Evolutionary conservation across 306 rosid species (phyloP).

Genomic region (Cicer cuneatum): DNA sequence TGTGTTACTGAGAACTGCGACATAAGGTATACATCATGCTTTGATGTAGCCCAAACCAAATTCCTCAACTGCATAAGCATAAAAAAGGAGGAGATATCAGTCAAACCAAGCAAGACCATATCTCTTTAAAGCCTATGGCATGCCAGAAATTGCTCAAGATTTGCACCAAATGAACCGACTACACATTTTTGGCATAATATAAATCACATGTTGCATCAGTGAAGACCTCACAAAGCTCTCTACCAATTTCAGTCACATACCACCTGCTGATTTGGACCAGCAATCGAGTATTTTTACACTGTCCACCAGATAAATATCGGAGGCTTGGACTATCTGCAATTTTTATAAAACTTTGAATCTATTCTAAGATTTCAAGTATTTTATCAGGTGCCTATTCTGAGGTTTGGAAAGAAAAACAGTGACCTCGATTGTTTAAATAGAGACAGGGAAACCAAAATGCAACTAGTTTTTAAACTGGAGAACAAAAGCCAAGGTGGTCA

Average conservation of each 20-base stretch:
- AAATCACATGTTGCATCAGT: neutral
- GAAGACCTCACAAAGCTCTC: slow-evolving; percentile 5
- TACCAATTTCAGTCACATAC: neutral
- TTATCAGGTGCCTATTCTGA: neutral
- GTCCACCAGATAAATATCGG: slow-evolving; percentile 6
- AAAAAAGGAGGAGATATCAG: slow-evolving; percentile 31
- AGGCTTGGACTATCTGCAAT: neutral
- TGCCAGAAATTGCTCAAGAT: slow-evolving; percentile 18
- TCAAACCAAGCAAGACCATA: slow-evolving; percentile 10
- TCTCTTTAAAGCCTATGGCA: slow-evolving; percentile 30
- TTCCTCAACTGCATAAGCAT: slow-evolving; percentile 74
- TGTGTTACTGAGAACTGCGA: slow-evolving; percentile 70
- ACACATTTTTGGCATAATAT: slow-evolving; percentile 21
- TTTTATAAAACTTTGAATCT: neutral
- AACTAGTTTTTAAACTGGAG: slow-evolving; percentile 12
- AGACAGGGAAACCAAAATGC: slow-evolving; percentile 7
- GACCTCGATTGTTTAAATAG: neutral
- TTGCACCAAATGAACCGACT: slow-evolving; percentile 12
- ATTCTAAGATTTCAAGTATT: slow-evolving; percentile 17
- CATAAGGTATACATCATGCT: slow-evolving; percentile 83
- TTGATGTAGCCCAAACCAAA: slow-evolving; percentile 87
- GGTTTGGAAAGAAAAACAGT: neutral
- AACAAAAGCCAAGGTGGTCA: neutral
- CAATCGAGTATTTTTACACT: neutral
- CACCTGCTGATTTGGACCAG: slow-evolving; percentile 10